Evolutionary conservation across 805 yeast species (phyloP).

Genomic region (Yarrowia keelungensis): DNA sequence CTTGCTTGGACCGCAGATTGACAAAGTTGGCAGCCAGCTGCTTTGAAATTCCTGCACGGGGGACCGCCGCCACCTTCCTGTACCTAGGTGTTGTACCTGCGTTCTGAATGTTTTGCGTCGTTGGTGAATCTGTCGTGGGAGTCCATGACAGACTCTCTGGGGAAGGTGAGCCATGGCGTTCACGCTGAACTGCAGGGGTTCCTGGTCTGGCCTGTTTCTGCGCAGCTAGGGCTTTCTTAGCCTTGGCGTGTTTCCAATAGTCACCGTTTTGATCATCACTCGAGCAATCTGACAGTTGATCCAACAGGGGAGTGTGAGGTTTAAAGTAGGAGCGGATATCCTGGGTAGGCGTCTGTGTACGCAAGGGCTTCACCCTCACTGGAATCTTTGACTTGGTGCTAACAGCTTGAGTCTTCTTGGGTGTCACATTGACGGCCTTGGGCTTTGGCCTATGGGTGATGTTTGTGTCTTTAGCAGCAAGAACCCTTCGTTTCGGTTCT

Average conservation of each 20-base stretch:
- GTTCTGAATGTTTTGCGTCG: neutral
- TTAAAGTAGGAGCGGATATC: slow-evolving; percentile 18
- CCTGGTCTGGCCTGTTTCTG: neutral
- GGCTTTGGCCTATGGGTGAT: neutral
- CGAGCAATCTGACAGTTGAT: slow-evolving; percentile 11
- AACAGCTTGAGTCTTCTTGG: neutral
- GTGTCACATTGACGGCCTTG: neutral
- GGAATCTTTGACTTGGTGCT: neutral
- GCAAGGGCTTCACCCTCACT: neutral
- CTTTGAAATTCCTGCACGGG: neutral
- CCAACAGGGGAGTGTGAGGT: slow-evolving; percentile 8
- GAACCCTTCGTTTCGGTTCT: neutral
- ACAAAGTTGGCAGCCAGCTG: no score
- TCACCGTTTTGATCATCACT: neutral
- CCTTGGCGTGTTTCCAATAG: neutral
- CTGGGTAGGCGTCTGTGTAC: neutral
- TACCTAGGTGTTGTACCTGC: slow-evolving; percentile 15
- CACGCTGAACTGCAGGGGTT: neutral
- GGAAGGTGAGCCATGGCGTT: no score
- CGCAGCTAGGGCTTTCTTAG: neutral
- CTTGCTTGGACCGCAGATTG: neutral
- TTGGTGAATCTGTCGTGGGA: no score
- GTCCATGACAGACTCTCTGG: no score
- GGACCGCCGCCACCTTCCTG: neutral
- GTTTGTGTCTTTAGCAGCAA: slow-evolving; percentile 9